Base-by-base conservation (phyloP, 2,329 filamentous ascomycete species). In the Fusarium drepaniforme region DNA sequence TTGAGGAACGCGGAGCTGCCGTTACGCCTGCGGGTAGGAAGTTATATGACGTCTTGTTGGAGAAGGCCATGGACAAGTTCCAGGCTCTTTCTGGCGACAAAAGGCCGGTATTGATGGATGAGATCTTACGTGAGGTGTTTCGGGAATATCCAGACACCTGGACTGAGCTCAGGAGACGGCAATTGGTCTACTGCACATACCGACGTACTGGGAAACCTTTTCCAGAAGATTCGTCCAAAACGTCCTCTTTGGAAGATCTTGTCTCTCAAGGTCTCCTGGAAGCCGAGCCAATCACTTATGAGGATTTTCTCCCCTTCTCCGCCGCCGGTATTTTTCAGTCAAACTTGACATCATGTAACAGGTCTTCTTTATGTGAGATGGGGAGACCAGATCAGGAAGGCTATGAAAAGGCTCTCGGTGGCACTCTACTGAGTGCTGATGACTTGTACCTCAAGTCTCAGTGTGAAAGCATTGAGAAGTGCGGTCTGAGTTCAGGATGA, bases 221-320 rank as follows among this genome's bases (percentile, higher is more conserved):
- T 12, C 35, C 5, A 18, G n/a, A 30, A 13, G 1, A 4, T 30
- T 13, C 15, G 18, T 64, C 18, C 13, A 56, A 21, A 25, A 49
- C 8, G 15, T 25, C 2, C 23, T 15, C 68, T 2, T 23, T 86
- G 1, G 77, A 83, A 2, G 56, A 77, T 1, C 79, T 87, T 1
- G 61, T 88, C 2, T 64, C 75, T 3, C 60, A 79, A 0, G 81
- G 82, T 0, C 30, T 82, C 4, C 42, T 89, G 0, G 74, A 81
- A 44, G 82, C 80, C 7, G 75, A 82, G 4, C 86, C 88, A 3
- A 83, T 89, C 21, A 88, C 84, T 0, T 90, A 90, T 66, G 88
- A 90, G 67, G 88, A 89, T 64, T 90, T 89, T 58, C 79, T 90
- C 5, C 88, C 88, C 0, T 77, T 90, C 3, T 88, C 86, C 2